These are phyloP conservation scores for Pyrenochaeta sp. DNA, from an alignment of 2,329 filamentous ascomycete genomes.

Conservation along the genomic window DNA sequence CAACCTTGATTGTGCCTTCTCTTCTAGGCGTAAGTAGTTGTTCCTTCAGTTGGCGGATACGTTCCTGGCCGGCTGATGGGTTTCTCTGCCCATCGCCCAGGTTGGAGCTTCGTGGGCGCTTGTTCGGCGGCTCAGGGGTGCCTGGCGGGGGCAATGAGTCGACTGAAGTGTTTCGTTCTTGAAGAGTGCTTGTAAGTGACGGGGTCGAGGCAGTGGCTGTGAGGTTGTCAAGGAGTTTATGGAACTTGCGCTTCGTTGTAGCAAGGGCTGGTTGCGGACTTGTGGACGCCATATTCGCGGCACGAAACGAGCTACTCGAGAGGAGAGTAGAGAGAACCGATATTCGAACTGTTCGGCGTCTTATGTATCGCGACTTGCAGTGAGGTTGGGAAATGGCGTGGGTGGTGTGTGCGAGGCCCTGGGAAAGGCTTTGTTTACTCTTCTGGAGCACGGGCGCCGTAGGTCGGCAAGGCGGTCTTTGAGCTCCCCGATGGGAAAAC, in stretches of 20 bases:
- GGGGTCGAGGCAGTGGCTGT: slow-evolving; percentile 59
- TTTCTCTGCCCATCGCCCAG: slow-evolving; percentile 33
- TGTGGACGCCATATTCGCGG: slow-evolving; percentile 8
- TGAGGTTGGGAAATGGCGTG: no score
- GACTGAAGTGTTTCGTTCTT: slow-evolving; percentile 46
- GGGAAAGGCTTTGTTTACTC: no score
- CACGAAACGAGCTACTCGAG: no score
- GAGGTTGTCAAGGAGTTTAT: slow-evolving; percentile 66
- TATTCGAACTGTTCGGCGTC: no score
- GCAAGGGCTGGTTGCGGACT: slow-evolving; percentile 64
- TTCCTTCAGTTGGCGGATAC: slow-evolving; percentile 41
- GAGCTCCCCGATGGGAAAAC: no score
- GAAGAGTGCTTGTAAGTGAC: slow-evolving; percentile 44
- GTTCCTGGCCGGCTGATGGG: slow-evolving; percentile 38
- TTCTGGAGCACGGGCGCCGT: no score
- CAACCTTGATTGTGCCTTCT: slow-evolving; percentile 38
- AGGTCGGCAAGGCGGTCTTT: no score
- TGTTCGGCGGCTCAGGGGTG: slow-evolving; percentile 40
- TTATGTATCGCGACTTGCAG: no score
- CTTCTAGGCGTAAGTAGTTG: slow-evolving; percentile 39
- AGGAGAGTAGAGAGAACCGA: no score
- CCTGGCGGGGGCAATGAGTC: slow-evolving; percentile 31
- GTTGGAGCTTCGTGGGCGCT: slow-evolving; percentile 45
- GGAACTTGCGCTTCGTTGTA: slow-evolving; percentile 84
- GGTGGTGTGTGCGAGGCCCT: no score